Conservation (phyloP, 169 alveolate genomes). For the Perkinsus marinus region DNA sequence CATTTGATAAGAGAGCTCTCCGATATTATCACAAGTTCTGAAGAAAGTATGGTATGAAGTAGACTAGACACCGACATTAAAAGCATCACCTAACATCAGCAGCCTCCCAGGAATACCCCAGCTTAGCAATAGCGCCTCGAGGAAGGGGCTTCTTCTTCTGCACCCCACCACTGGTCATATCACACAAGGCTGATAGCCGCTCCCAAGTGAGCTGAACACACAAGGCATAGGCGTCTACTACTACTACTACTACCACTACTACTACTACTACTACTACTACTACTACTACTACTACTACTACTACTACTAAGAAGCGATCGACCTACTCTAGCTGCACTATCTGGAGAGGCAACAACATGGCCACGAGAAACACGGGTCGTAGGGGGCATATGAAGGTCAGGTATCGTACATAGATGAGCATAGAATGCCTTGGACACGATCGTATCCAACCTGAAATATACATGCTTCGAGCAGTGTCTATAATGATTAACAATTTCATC, state of each 20-base stretch:
- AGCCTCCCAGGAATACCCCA: background rate
- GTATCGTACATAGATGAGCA: background rate
- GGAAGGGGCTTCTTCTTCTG: background rate
- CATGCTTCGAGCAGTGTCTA: no score
- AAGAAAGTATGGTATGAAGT: background rate
- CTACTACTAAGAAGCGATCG: no score
- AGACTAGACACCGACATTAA: background rate
- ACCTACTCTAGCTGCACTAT: background rate
- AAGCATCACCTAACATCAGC: background rate
- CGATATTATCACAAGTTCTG: background rate
- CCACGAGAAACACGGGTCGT: background rate
- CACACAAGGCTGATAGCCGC: background rate
- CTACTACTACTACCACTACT: no score
- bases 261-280: no score
- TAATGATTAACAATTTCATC: no score
- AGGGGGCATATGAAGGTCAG: background rate
- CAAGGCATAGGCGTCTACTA: background rate
- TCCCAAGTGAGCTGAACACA: background rate
- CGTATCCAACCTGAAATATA: background rate
- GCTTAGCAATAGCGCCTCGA: background rate
- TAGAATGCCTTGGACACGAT: background rate
- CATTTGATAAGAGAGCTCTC: background rate
- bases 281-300: no score
- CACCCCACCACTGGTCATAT: background rate
- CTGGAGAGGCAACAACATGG: background rate